Evolutionary conservation across 305 asterid genomes (phyloP).

Genomic region (Striga hermonthica): DNA sequence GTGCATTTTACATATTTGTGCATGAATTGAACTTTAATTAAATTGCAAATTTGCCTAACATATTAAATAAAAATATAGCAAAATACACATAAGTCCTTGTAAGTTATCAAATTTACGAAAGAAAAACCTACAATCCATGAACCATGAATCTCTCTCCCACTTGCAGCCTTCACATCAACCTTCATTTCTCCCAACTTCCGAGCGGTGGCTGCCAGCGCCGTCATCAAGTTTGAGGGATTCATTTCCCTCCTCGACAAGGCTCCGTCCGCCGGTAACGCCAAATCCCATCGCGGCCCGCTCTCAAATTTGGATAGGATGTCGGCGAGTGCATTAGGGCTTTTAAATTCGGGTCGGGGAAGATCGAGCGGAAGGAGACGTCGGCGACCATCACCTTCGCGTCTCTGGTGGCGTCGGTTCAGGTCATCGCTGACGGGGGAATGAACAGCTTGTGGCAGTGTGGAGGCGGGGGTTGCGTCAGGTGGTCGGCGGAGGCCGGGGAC

Average conservation of each 20-base stretch:
- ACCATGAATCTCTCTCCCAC: too few relatives aligned
- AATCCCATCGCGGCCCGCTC: conserved; percentile 65
- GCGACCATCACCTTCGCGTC: conserved; percentile 62
- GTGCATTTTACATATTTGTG: too few relatives aligned
- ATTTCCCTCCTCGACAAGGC: conserved; percentile 52
- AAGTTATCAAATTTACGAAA: too few relatives aligned
- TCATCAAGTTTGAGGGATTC: conserved; percentile 50
- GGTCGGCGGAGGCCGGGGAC: too few relatives aligned
- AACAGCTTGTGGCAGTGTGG: conserved; percentile 53
- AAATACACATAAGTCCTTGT: too few relatives aligned
- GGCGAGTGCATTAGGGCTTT: conserved; percentile 35
- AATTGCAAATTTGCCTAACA: too few relatives aligned
- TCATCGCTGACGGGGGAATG: conserved; percentile 62
- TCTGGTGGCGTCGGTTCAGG: conserved; percentile 51
- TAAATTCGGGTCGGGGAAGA: conserved; percentile 40
- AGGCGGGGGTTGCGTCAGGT: too few relatives aligned
- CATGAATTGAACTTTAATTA: too few relatives aligned
- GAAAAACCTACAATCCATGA: too few relatives aligned
- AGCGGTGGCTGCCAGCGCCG: conserved; percentile 55
- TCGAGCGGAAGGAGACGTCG: conserved; percentile 51
- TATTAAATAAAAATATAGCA: too few relatives aligned
- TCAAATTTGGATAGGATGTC: conserved; percentile 16
- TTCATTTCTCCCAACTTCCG: too few relatives aligned
- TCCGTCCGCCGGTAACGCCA: conserved; percentile 63
- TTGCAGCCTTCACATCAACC: too few relatives aligned